Evolutionary conservation across 1,284 basidiomycete genomes (phyloP).

Genomic region (Earliella scabrosa): DNA sequence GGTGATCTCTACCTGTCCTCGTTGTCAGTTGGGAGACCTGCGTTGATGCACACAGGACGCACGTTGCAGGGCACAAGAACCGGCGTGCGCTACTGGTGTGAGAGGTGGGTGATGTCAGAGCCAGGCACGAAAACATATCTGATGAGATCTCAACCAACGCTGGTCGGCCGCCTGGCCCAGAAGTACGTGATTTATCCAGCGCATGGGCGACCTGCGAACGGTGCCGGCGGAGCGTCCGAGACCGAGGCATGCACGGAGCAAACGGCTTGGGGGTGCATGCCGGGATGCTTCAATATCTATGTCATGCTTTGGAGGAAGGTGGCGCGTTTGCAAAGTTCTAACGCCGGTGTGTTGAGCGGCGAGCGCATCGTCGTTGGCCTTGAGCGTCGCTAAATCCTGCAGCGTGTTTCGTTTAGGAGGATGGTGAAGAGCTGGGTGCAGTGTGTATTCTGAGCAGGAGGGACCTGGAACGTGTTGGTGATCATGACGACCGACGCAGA

Average conservation of each 20-base stretch:
- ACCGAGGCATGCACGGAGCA: not conserved
- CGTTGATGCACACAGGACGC: too few relatives aligned
- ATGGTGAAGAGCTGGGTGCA: not conserved
- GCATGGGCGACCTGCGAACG: too few relatives aligned
- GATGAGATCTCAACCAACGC: too few relatives aligned
- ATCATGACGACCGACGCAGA: conserved; percentile 13
- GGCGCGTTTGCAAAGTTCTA: not conserved
- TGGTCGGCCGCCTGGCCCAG: too few relatives aligned
- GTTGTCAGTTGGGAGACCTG: too few relatives aligned
- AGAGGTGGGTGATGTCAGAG: too few relatives aligned
- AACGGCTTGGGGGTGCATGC: not conserved
- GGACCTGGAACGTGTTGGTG: not conserved
- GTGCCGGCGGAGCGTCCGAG: not conserved
- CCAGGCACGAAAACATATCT: too few relatives aligned
- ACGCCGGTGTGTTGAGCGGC: not conserved
- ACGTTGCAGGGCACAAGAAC: too few relatives aligned
- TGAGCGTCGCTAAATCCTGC: not conserved
- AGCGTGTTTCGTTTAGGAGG: not conserved
- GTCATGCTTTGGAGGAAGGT: not conserved
- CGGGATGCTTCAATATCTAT: not conserved
- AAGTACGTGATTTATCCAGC: too few relatives aligned
- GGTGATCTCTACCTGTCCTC: too few relatives aligned
- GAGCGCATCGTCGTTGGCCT: not conserved
- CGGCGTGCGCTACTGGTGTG: too few relatives aligned
- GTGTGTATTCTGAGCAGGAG: not conserved